Conservation (phyloP, 805 yeast genomes). For the Wickerhamomyces kurtzmanii region DNA sequence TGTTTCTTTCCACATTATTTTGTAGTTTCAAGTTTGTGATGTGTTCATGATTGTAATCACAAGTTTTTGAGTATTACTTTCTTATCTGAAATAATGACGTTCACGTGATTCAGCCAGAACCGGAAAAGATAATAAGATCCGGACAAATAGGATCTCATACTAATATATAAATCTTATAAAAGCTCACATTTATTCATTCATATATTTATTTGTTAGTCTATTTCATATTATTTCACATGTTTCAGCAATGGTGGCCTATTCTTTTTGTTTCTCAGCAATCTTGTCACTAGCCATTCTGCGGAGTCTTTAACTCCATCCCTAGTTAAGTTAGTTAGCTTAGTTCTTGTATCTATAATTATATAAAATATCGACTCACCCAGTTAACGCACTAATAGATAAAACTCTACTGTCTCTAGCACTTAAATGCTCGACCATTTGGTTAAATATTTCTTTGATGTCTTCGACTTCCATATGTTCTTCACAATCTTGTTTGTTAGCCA, state of each 20-base stretch:
- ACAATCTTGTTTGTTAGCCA: constrained; percentile 90
- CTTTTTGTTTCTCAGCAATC: constrained; percentile 41
- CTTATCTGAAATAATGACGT: too few relatives aligned
- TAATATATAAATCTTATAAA: too few relatives aligned
- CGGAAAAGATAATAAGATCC: too few relatives aligned
- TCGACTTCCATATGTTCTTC: constrained; percentile 63
- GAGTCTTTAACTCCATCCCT: constrained; percentile 83
- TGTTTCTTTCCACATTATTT: too few relatives aligned
- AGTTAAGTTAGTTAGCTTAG: constrained; percentile 3
- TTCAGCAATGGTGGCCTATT: constrained; percentile 26
- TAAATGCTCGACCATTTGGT: constrained; percentile 71
- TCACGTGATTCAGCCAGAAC: too few relatives aligned
- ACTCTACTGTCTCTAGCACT: constrained; percentile 89
- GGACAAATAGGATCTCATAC: too few relatives aligned
- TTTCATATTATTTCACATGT: too few relatives aligned
- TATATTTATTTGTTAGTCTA: too few relatives aligned
- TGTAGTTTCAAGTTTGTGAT: too few relatives aligned
- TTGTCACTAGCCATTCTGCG: constrained; percentile 75
- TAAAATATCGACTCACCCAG: constrained; percentile 22
- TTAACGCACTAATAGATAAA: constrained; percentile 80
- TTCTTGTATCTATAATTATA: background rate
- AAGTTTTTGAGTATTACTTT: too few relatives aligned
- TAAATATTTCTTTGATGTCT: constrained; percentile 74
- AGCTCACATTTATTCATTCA: too few relatives aligned
- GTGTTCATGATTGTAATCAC: too few relatives aligned